Evolutionary conservation across 2,329 filamentous ascomycete species (phyloP).

Genomic region (Amauroascus verrucosus): DNA sequence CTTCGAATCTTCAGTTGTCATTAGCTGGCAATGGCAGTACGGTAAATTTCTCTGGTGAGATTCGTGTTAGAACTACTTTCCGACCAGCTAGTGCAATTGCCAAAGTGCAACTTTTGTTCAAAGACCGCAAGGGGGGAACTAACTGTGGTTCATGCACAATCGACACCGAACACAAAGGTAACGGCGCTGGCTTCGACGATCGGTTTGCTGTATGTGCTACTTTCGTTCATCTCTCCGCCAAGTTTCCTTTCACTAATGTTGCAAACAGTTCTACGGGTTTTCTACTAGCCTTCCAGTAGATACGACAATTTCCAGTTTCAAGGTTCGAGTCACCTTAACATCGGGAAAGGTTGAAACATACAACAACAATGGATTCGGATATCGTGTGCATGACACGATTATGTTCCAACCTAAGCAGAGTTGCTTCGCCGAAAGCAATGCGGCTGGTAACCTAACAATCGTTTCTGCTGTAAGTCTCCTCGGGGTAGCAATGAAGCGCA

Average conservation of each 20-base stretch:
- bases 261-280: slow-evolving; percentile 13
- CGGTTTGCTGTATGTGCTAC: slow-evolving; percentile 10
- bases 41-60: slow-evolving; percentile 11
- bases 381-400: slow-evolving; percentile 13
- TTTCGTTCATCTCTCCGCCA: background rate
- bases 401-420: slow-evolving; percentile 14
- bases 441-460: slow-evolving; percentile 7
- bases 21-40: slow-evolving; percentile 12
- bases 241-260: background rate
- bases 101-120: slow-evolving; percentile 10
- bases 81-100: slow-evolving; percentile 7
- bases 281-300: slow-evolving; percentile 5
- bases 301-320: slow-evolving; percentile 12
- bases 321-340: slow-evolving; percentile 2
- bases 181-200: slow-evolving; percentile 13
- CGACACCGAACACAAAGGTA: slow-evolving; percentile 10
- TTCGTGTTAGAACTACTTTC: slow-evolving; percentile 13
- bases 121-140: slow-evolving; percentile 12
- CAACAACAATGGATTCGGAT: slow-evolving; percentile 12
- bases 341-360: slow-evolving; percentile 4
- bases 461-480: slow-evolving; percentile 13
- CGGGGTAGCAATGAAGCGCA: background rate
- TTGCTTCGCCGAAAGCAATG: slow-evolving; percentile 4
- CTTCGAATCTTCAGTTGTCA: slow-evolving; percentile 7
- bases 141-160: slow-evolving; percentile 11